Percentiles rank a stretch among this genome's conserved stretches.
Evolutionary conservation across 2,329 filamentous ascomycete species (phyloP).

Genomic region (Diaporthe citrichinensis): DNA sequence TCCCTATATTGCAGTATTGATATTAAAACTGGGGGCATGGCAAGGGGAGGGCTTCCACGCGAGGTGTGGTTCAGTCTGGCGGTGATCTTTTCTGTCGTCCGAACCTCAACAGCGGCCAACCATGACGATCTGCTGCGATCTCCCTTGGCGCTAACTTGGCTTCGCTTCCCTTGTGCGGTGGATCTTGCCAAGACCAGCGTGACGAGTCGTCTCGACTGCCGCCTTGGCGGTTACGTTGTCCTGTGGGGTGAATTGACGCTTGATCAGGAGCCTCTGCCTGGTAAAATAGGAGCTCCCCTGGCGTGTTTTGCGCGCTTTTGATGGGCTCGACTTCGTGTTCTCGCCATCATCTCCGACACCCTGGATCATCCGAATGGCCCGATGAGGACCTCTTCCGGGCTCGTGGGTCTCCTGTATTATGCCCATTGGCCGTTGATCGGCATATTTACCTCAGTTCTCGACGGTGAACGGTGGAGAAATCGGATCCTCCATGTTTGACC

Average conservation of each 20-base stretch:
- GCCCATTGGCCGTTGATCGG: not conserved
- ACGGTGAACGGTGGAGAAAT: slow-evolving; percentile 32
- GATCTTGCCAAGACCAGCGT: slow-evolving; percentile 20
- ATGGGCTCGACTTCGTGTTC: slow-evolving; percentile 27
- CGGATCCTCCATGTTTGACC: slow-evolving; percentile 17
- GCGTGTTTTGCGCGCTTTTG: not conserved
- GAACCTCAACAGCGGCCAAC: slow-evolving; percentile 29
- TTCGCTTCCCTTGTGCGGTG: slow-evolving; percentile 10
- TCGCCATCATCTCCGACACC: slow-evolving; percentile 13
- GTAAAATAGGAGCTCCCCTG: not conserved
- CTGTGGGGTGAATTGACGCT: slow-evolving; percentile 25
- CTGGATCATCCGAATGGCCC: not conserved
- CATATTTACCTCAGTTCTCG: not conserved
- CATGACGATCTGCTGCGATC: slow-evolving; percentile 25
- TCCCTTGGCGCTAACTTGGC: slow-evolving; percentile 27
- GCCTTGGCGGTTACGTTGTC: slow-evolving; percentile 31
- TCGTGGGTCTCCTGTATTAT: not conserved
- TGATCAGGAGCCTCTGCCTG: slow-evolving; percentile 6
- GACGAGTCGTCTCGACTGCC: slow-evolving; percentile 16
- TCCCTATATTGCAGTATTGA: not conserved
- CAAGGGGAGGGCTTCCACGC: slow-evolving; percentile 19
- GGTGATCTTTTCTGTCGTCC: slow-evolving; percentile 26
- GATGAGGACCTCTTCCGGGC: not conserved
- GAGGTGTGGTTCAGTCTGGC: not conserved
- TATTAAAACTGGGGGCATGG: slow-evolving; percentile 28